Percentiles rank a stretch among this genome's conserved stretches.
Conservation (phyloP, 768 basidiomycete genomes). For the Lentinula guzmanii region DNA sequence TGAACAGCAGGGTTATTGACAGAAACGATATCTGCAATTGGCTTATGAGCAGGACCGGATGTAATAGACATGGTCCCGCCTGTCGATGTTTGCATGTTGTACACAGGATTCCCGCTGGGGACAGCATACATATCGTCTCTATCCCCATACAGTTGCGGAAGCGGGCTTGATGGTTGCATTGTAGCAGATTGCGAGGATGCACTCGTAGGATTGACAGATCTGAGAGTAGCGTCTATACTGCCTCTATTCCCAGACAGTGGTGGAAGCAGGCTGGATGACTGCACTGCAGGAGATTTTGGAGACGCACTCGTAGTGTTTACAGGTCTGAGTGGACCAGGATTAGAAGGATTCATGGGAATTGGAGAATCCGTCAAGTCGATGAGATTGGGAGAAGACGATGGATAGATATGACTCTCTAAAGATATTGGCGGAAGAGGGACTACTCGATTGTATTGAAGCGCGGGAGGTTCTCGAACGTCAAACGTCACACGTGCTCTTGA, state of each 20-base stretch:
- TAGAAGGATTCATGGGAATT: background rate
- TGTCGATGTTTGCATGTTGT: background rate
- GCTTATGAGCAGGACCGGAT: background rate
- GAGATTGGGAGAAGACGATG: background rate
- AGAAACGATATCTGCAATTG: background rate
- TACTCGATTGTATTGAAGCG: no score
- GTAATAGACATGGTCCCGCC: background rate
- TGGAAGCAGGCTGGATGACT: background rate
- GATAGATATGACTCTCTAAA: background rate
- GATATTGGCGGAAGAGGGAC: background rate
- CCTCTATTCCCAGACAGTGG: background rate
- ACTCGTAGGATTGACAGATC: no score
- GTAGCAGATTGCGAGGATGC: no score
- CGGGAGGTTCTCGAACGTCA: background rate
- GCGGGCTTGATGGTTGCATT: no score
- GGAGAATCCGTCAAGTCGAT: background rate
- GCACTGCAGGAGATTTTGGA: background rate
- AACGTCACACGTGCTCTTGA: background rate
- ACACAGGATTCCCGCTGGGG: background rate
- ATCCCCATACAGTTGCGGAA: background rate
- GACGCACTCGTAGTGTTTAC: background rate
- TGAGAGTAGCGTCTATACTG: background rate
- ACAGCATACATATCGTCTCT: background rate
- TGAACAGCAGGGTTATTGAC: background rate
- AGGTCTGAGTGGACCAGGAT: background rate